Percentiles rank a stretch among this genome's conserved stretches.
Evolutionary conservation across 1,284 basidiomycete species (phyloP).

Genomic region (Ganoderma resinaceum): DNA sequence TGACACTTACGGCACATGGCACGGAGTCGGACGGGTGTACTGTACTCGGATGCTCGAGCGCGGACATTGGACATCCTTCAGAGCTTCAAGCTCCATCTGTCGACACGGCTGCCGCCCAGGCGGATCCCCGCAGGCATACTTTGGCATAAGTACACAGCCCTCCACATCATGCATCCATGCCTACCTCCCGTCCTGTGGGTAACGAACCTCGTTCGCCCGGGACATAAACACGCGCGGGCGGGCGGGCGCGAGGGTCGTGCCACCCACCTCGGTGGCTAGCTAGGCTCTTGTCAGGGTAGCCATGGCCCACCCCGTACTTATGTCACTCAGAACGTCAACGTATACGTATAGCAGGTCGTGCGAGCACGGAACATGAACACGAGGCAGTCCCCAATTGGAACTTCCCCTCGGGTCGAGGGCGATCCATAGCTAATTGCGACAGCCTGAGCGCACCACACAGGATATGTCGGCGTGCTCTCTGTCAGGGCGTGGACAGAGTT

Average conservation of each 20-base stretch:
- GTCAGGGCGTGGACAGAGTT: background rate
- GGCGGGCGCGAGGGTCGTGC: background rate
- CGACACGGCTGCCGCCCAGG: background rate
- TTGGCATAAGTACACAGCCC: no score
- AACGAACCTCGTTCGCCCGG: background rate
- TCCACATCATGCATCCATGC: background rate
- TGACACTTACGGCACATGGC: background rate
- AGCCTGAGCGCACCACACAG: background rate
- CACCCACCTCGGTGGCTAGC: background rate
- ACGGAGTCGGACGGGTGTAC: no score
- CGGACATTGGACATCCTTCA: background rate
- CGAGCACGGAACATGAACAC: background rate
- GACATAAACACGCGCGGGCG: background rate
- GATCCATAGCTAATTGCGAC: background rate
- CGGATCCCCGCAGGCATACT: background rate
- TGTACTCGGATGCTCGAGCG: background rate
- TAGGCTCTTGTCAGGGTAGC: background rate
- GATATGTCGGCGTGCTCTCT: background rate
- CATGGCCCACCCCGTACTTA: no score
- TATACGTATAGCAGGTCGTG: background rate
- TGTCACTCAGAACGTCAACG: no score
- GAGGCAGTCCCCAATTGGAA: background rate
- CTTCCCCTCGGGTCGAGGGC: background rate
- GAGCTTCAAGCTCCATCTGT: background rate
- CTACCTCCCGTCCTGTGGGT: background rate